Evolutionary conservation across 73 alveolate genomes (phyloP), one percentile per base, ranked within the genome.

Genomic region (Blepharisma japonicum): DNA sequence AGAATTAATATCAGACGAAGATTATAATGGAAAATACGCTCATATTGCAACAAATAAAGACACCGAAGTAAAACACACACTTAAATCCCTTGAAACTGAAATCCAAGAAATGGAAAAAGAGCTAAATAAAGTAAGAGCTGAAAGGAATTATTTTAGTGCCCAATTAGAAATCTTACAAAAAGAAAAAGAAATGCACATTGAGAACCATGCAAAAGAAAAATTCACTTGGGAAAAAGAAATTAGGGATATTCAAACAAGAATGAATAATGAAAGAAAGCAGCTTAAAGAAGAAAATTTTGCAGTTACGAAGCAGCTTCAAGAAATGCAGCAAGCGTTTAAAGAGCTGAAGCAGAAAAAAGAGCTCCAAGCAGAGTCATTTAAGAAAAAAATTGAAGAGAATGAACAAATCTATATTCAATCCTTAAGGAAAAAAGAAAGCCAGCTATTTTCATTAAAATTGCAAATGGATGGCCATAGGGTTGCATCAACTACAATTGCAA

Each of bases 111-210:
- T 39, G 18, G 74, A 61, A 18, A 8, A n/a, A 61, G 74, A 61
- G 18, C 39, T 61, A 1, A n/a, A 61, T 14, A n/a, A 61, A 25
- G 47, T 61, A 4, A 14, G 47, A 2, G 14, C 38, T 1, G 74
- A 61, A 25, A 61, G 23, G 47, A 11, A n/a, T 9, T 61, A 61
- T 25, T 39, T 61, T 9, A 61, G 23, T 14, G 74, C 74, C 4
- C 74, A 61, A 25, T 39, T 61, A 61, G 47, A 61, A 61, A 14
- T 61, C 39, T 8, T 61, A 2, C 0, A 18, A 61, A 61, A 61
- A 61, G 74, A 61, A 61, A 61, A 61, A 61, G 74, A 61, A 5
- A 61, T 61, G 74, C 74, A 61, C 74, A 25, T 61, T 9, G 18
- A 25, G 11, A 18, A 11, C 2, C 14, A 61, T 25, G 74, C 74